Percentiles rank a stretch among this genome's conserved stretches.
These are phyloP conservation scores for Vaccinium corymbosum DNA, from an alignment of 148 eudicot species.

Conservation along the genomic window DNA sequence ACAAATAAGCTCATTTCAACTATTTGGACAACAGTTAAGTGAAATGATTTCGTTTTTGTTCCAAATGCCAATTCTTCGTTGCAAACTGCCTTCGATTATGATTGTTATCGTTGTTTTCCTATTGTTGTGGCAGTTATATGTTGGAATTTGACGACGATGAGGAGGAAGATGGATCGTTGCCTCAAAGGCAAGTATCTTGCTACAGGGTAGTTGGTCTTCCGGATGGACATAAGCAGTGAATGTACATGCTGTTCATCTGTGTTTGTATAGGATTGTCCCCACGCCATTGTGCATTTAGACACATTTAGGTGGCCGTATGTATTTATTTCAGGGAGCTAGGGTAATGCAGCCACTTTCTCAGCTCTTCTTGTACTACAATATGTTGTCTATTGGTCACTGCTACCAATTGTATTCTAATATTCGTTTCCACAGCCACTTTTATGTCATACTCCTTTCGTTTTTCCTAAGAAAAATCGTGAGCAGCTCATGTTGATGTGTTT, in stretches of 20 bases:
- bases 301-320: neutral
- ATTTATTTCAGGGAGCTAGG: neutral
- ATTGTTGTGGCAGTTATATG: slow-evolving; percentile 49
- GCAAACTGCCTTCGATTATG: neutral
- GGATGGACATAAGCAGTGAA: slow-evolving; percentile 83
- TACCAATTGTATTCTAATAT: neutral
- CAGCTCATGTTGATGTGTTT: neutral
- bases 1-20: neutral
- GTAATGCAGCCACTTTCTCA: neutral
- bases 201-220: slow-evolving; percentile 82
- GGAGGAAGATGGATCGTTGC: slow-evolving; percentile 97
- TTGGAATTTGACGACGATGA: slow-evolving; percentile 95
- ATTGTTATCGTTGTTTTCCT: neutral
- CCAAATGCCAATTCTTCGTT: neutral
- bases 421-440: neutral
- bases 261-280: neutral
- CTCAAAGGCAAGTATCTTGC: slow-evolving; percentile 77
- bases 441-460: neutral
- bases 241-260: neutral
- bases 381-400: neutral
- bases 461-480: too few species aligned
- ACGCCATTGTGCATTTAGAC: neutral
- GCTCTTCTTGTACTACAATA: neutral
- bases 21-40: neutral
- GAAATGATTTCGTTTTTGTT: neutral